Evolutionary conservation across 2,329 filamentous ascomycete genomes (phyloP).

Genomic region (Xylaria sp.): DNA sequence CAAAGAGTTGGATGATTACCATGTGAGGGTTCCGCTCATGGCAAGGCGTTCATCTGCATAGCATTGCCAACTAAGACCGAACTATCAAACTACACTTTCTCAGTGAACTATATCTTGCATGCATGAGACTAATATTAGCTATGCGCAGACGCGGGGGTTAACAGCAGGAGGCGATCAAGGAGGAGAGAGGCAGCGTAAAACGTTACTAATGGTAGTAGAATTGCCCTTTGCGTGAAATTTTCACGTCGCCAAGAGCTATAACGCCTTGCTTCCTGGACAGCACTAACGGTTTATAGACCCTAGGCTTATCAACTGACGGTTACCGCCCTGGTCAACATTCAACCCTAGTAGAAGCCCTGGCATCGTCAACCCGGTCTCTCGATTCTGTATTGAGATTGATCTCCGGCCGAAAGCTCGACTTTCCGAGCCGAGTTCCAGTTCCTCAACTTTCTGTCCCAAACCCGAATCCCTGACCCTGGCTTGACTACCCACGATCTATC

Average conservation of each 20-base stretch:
- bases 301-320: not conserved
- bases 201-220: not conserved
- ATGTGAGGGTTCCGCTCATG: not conserved
- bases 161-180: not conserved
- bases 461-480: too few relatives aligned
- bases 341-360: too few relatives aligned
- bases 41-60: conserved; percentile 13
- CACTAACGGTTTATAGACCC: not conserved
- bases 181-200: not conserved
- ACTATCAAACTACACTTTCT: conserved; percentile 9
- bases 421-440: too few relatives aligned
- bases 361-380: too few relatives aligned
- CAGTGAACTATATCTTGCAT: not conserved
- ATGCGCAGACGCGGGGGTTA: not conserved
- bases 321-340: not conserved
- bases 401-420: too few relatives aligned
- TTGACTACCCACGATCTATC: too few relatives aligned
- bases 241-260: not conserved
- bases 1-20: not conserved
- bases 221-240: not conserved
- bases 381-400: too few relatives aligned
- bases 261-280: not conserved
- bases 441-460: too few relatives aligned
- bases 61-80: conserved; percentile 1
- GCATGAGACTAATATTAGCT: not conserved